These are phyloP conservation scores for Pichia inconspicua DNA, from an alignment of 1,139 yeast species.

Conservation along the genomic window DNA sequence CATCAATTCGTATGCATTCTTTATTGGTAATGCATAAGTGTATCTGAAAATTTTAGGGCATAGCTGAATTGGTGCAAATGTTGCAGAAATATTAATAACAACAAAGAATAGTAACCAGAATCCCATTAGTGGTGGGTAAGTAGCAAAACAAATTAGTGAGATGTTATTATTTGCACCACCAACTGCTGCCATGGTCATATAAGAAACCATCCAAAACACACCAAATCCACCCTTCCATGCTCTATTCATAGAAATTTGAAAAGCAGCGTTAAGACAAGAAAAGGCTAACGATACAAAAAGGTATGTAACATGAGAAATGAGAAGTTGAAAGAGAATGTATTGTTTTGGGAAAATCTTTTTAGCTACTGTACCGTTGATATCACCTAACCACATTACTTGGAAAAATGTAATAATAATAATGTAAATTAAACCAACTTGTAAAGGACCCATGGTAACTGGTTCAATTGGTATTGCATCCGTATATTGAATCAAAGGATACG, in stretches of 20 bases:
- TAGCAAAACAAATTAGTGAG: slow-evolving; percentile 33
- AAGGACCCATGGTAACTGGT: slow-evolving; percentile 53
- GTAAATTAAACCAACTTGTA: slow-evolving; percentile 71
- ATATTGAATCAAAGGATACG: slow-evolving; percentile 33
- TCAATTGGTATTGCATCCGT: slow-evolving; percentile 47
- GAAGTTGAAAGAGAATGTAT: slow-evolving; percentile 36
- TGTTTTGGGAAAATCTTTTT: slow-evolving; percentile 32
- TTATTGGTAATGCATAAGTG: slow-evolving; percentile 48
- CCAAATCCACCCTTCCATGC: slow-evolving; percentile 44
- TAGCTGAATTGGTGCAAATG: slow-evolving; percentile 39
- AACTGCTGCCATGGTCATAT: slow-evolving; percentile 40
- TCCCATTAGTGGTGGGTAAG: slow-evolving; percentile 40
- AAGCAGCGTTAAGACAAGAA: slow-evolving; percentile 38
- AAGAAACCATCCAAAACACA: slow-evolving; percentile 41
- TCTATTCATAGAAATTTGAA: slow-evolving; percentile 32
- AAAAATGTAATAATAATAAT: slow-evolving; percentile 56
- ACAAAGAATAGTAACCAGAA: slow-evolving; percentile 40
- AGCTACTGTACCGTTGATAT: slow-evolving; percentile 37
- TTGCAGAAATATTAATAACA: slow-evolving; percentile 40
- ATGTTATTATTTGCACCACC: slow-evolving; percentile 45
- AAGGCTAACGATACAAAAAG: slow-evolving; percentile 37
- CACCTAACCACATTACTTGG: slow-evolving; percentile 43
- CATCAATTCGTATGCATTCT: slow-evolving; percentile 39
- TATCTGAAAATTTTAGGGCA: slow-evolving; percentile 41
- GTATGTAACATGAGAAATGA: slow-evolving; percentile 37